Conservation (phyloP, 2,329 filamentous ascomycete species). For the Pseudogymnoascus sp. region DNA sequence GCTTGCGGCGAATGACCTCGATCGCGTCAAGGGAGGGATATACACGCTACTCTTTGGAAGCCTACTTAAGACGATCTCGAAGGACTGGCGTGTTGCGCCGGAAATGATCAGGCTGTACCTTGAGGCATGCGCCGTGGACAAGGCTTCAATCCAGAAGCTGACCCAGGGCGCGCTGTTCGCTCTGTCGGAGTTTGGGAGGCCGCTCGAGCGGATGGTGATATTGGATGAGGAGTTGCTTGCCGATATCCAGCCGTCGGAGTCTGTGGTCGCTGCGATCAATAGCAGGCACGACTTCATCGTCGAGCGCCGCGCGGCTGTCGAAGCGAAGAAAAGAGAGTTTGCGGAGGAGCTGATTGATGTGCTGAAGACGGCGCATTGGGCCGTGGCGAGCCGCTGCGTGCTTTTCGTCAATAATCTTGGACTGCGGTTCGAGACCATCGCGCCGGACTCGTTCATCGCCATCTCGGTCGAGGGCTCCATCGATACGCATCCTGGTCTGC, state of each 20-base stretch:
- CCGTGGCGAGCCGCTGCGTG: conserved; percentile 81
- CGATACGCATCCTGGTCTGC: conserved; percentile 80
- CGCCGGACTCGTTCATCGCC: conserved; percentile 72
- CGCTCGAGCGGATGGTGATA: conserved; percentile 78
- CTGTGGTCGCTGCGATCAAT: conserved; percentile 43
- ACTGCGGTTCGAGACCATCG: conserved; percentile 82
- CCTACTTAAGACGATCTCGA: conserved; percentile 74
- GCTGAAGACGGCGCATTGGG: conserved; percentile 83
- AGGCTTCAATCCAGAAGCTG: conserved; percentile 86
- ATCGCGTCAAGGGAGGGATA: conserved; percentile 88
- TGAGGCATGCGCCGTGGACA: conserved; percentile 80
- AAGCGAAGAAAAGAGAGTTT: conserved; percentile 71
- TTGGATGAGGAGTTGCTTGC: conserved; percentile 63
- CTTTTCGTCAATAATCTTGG: conserved; percentile 87
- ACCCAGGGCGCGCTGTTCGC: conserved; percentile 71
- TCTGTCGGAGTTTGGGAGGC: conserved; percentile 84
- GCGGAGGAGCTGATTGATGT: conserved; percentile 73
- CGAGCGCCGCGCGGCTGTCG: conserved; percentile 66
- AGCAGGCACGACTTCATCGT: conserved; percentile 66
- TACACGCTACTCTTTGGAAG: conserved; percentile 87
- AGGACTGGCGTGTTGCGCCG: conserved; percentile 92
- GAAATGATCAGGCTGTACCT: conserved; percentile 86
- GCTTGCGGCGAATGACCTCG: conserved; percentile 71
- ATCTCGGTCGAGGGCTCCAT: conserved; percentile 76
- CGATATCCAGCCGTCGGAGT: conserved; percentile 60